A percentile compares a stretch with the other conserved stretches of the same genome.
phyloP scores from a whole-genome alignment of 2,329 filamentous ascomycete species.

The Pseudopyrenochaeta lycopersici region DNA sequence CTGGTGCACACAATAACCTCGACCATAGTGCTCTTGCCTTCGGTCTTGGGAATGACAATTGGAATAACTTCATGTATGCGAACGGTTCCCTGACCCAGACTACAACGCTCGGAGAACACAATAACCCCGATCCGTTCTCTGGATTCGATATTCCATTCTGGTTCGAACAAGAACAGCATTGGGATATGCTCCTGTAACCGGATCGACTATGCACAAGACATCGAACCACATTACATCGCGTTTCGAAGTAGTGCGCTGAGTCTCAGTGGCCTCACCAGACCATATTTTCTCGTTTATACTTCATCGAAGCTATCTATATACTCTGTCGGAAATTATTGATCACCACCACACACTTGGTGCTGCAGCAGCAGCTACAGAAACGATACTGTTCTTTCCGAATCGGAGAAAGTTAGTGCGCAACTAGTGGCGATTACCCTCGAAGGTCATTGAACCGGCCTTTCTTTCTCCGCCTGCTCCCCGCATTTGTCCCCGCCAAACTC shows the following conservation, averaged over 20 bases:
- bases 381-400: no score
- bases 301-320: not conserved
- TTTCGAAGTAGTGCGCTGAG: not conserved
- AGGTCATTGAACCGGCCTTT: conserved; percentile 7
- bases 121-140: conserved; percentile 38
- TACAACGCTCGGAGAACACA: conserved; percentile 2
- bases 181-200: conserved; percentile 25
- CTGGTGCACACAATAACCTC: not conserved
- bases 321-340: not conserved
- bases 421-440: not conserved
- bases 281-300: not conserved
- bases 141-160: conserved; percentile 49
- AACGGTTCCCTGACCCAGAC: not conserved
- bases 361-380: not conserved
- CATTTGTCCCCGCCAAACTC: conserved; percentile 4
- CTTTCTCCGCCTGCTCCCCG: conserved; percentile 23
- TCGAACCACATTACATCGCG: not conserved
- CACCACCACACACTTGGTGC: not conserved
- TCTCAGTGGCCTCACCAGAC: not conserved
- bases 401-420: not conserved
- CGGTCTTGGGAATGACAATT: conserved; percentile 12
- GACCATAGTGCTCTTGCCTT: not conserved
- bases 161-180: conserved; percentile 47
- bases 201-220: not conserved
- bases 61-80: conserved; percentile 16